A percentile compares a stretch with the other conserved stretches of the same genome.
These are phyloP conservation scores for Exidia glandulosa DNA, from an alignment of 768 basidiomycete species.

Conservation along the genomic window DNA sequence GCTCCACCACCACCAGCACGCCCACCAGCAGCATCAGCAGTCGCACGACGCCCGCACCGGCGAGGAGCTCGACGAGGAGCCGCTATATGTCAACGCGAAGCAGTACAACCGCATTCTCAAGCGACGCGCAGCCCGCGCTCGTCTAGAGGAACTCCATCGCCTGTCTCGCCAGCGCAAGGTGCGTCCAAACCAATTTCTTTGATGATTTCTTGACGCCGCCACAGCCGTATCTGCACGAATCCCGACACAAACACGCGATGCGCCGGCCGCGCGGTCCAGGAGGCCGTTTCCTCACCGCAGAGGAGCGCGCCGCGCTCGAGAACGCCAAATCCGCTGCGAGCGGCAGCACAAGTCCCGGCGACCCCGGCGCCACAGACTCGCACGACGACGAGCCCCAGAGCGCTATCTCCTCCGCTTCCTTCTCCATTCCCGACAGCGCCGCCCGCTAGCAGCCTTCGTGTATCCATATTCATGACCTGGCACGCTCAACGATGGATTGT, in stretches of 20 bases:
- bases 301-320: constrained; percentile 70
- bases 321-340: background rate
- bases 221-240: constrained; percentile 96
- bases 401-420: background rate
- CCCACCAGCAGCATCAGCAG: background rate
- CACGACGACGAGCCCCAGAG: background rate
- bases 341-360: background rate
- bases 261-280: constrained; percentile 93
- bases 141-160: constrained; percentile 88
- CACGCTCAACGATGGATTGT: no score
- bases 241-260: constrained; percentile 96
- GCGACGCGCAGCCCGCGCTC: constrained; percentile 78
- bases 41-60: background rate
- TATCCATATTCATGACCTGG: no score
- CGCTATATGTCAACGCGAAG: constrained; percentile 98
- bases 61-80: constrained; percentile 73
- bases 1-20: background rate
- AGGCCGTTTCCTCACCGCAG: constrained; percentile 93
- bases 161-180: constrained; percentile 92
- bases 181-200: constrained; percentile 6
- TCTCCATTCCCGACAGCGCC: background rate
- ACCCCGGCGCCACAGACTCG: background rate
- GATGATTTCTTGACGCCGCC: background rate
- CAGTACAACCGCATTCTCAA: constrained; percentile 99
- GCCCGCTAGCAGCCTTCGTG: no score